A percentile compares a stretch with the other conserved stretches of the same genome.
Conservation (phyloP, 129 eudicot genomes). For the Artemisia annua region DNA sequence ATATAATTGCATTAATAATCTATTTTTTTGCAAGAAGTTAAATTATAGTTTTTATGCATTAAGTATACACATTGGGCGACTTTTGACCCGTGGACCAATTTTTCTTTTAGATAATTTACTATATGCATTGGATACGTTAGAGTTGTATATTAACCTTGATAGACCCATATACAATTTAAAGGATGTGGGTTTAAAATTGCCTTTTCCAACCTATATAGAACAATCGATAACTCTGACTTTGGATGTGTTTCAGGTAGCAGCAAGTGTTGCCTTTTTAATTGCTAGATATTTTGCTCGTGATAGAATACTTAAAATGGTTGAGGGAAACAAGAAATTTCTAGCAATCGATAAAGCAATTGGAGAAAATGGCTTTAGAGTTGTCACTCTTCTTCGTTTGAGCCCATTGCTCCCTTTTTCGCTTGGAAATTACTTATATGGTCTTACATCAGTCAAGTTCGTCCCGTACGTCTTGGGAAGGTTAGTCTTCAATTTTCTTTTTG, state of each 20-base stretch:
- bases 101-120: too few relatives aligned
- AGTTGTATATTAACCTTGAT: too few relatives aligned
- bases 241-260: slow-evolving; percentile 69
- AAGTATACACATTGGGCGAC: background rate
- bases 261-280: slow-evolving; percentile 89
- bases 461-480: slow-evolving; percentile 98
- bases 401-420: slow-evolving; percentile 98
- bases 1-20: too few relatives aligned
- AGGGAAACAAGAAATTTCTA: slow-evolving; percentile 96
- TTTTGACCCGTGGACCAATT: too few relatives aligned
- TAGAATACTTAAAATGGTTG: slow-evolving; percentile 91
- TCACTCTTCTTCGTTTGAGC: slow-evolving; percentile 96
- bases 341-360: slow-evolving; percentile 99
- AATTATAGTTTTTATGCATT: background rate
- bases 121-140: too few relatives aligned
- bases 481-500: slow-evolving; percentile 23
- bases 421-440: slow-evolving; percentile 96
- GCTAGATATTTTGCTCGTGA: slow-evolving; percentile 99
- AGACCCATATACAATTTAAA: too few relatives aligned
- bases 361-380: slow-evolving; percentile 96
- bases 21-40: too few relatives aligned
- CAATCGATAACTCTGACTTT: slow-evolving; percentile 2
- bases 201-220: too few relatives aligned
- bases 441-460: slow-evolving; percentile 89
- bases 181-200: too few relatives aligned